Conservation (phyloP, 345 rosid species). For the Ceriops zippeliana region DNA sequence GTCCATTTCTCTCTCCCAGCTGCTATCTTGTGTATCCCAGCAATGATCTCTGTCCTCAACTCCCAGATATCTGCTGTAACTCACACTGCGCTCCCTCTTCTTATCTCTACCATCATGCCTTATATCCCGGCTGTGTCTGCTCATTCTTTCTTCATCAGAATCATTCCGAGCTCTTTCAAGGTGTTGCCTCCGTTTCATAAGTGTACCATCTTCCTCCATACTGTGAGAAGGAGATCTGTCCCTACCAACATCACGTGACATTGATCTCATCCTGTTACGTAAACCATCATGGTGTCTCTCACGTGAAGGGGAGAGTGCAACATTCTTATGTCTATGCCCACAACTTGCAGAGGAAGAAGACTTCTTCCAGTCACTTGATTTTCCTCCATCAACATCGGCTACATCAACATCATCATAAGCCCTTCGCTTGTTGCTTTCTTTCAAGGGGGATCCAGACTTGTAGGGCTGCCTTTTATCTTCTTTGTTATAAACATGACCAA, state of each 20-base stretch:
- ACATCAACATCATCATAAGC: constrained; percentile 30
- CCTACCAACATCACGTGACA: constrained; percentile 42
- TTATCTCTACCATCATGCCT: constrained; percentile 39
- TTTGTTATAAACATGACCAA: constrained; percentile 16
- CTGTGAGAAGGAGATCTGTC: constrained; percentile 52
- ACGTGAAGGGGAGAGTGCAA: constrained; percentile 31
- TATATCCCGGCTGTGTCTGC: constrained; percentile 28
- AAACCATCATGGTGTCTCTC: constrained; percentile 38
- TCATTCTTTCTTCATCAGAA: constrained; percentile 31
- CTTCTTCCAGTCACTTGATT: constrained; percentile 28
- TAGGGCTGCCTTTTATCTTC: constrained; percentile 21
- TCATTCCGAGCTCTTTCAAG: constrained; percentile 29
- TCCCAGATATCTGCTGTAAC: constrained; percentile 35
- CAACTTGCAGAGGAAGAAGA: constrained; percentile 38
- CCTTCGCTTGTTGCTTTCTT: constrained; percentile 38
- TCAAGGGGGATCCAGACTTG: constrained; percentile 27
- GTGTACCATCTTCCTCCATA: constrained; percentile 40
- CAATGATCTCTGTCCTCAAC: constrained; percentile 35
- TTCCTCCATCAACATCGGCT: constrained; percentile 26
- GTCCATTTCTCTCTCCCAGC: constrained; percentile 37
- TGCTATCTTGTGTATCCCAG: constrained; percentile 36
- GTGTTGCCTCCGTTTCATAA: constrained; percentile 29
- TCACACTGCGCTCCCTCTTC: constrained; percentile 35
- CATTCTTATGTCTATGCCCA: constrained; percentile 29
- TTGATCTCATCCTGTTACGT: constrained; percentile 42